These are phyloP conservation scores for Picea abies DNA, from an alignment of 83 land plant genomes.

Conservation along the genomic window DNA sequence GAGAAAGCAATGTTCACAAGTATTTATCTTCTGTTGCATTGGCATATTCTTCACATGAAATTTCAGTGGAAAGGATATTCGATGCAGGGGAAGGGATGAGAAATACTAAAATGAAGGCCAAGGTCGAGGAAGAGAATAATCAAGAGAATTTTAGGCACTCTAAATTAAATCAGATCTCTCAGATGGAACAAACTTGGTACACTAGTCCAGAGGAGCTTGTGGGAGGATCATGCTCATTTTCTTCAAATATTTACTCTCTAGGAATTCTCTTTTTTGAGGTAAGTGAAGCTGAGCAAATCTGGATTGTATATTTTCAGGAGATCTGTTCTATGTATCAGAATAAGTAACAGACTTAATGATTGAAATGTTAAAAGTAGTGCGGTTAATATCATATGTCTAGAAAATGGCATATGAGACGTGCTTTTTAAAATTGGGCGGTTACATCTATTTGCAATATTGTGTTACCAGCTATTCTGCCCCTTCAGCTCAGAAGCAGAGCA, in stretches of 20 bases:
- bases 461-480: conserved; percentile 28
- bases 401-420: not conserved
- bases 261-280: conserved; percentile 46
- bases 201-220: conserved; percentile 36
- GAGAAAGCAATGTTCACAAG: not conserved
- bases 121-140: not conserved
- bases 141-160: not conserved
- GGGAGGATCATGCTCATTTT: conserved; percentile 23
- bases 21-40: not conserved
- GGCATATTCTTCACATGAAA: conserved; percentile 1
- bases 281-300: not conserved
- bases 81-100: not conserved
- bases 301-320: too few species aligned
- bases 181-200: conserved; percentile 33
- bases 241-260: conserved; percentile 34
- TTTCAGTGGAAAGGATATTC: not conserved
- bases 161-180: conserved; percentile 12
- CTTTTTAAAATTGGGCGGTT: not conserved
- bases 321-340: not conserved
- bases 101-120: conserved; percentile 8
- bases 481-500: conserved; percentile 28
- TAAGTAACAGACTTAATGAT: not conserved
- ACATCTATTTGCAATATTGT: conserved; percentile 2
- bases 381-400: not conserved
- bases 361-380: not conserved